Evolutionary conservation across 306 rosid species (phyloP).

Genomic region (Dryas octopetala): DNA sequence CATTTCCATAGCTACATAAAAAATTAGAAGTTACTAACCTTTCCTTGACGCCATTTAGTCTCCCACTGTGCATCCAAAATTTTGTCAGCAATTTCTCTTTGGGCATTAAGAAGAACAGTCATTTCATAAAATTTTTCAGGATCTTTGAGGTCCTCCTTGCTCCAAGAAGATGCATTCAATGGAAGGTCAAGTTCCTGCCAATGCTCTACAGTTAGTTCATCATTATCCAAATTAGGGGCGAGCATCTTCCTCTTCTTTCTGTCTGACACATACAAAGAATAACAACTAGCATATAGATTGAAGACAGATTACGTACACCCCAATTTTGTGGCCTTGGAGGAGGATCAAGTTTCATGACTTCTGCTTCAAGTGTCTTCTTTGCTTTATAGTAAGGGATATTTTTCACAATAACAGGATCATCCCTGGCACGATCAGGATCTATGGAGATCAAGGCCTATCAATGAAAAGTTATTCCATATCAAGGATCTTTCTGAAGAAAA

Average conservation of each 20-base stretch:
- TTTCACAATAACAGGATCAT: slow-evolving; percentile 83
- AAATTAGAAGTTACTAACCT: slow-evolving; percentile 47
- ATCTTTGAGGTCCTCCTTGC: slow-evolving; percentile 78
- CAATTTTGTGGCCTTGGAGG: slow-evolving; percentile 86
- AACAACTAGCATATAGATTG: neutral
- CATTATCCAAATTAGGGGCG: neutral
- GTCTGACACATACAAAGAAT: neutral
- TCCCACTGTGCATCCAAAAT: slow-evolving; percentile 92
- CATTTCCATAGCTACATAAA: slow-evolving; percentile 1
- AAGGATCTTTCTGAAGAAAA: slow-evolving; percentile 16
- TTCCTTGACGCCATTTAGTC: slow-evolving; percentile 87
- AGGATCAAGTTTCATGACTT: slow-evolving; percentile 85
- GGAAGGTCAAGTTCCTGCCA: slow-evolving; percentile 89
- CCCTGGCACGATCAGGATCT: slow-evolving; percentile 90
- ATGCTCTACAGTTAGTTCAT: slow-evolving; percentile 38
- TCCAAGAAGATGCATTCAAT: slow-evolving; percentile 85
- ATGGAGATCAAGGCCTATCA: slow-evolving; percentile 77
- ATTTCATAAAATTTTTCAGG: slow-evolving; percentile 81
- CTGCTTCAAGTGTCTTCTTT: slow-evolving; percentile 76
- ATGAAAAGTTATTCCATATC: slow-evolving; percentile 21
- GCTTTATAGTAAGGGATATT: slow-evolving; percentile 84
- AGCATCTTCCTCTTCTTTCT: slow-evolving; percentile 9
- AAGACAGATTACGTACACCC: slow-evolving; percentile 67
- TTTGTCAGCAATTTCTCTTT: slow-evolving; percentile 87
- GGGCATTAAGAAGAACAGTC: slow-evolving; percentile 94